phyloP scores from a whole-genome alignment of 2,329 filamentous ascomycete genomes.

The Pseudogymnoascus sp. region DNA sequence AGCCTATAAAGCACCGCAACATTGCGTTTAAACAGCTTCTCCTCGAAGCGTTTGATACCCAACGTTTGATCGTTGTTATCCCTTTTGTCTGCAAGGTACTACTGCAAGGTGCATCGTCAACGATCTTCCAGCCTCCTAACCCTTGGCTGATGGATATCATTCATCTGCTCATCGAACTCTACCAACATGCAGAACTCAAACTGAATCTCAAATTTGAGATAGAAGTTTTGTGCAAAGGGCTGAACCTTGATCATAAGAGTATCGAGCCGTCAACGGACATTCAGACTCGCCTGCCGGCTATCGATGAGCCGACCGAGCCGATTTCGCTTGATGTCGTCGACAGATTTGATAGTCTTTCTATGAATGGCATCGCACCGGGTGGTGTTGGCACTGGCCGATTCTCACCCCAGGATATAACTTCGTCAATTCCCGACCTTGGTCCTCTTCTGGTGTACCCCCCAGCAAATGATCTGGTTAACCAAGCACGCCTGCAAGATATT shows the following conservation, averaged over 20 bases:
- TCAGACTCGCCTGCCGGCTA: conserved; percentile 58
- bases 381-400: conserved; percentile 64
- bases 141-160: conserved; percentile 98
- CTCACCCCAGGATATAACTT: conserved; percentile 68
- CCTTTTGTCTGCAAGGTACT: conserved; percentile 97
- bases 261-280: conserved; percentile 86
- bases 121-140: conserved; percentile 88
- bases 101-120: conserved; percentile 73
- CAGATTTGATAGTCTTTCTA: conserved; percentile 71
- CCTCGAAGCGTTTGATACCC: conserved; percentile 87
- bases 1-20: conserved; percentile 92
- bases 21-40: conserved; percentile 95
- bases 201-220: conserved; percentile 98
- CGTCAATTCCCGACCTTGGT: conserved; percentile 76
- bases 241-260: conserved; percentile 84
- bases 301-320: conserved; percentile 53
- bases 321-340: conserved; percentile 62
- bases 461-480: conserved; percentile 68
- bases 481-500: conserved; percentile 63
- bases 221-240: conserved; percentile 88
- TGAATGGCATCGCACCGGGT: conserved; percentile 62
- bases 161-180: conserved; percentile 82
- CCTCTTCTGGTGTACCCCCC: conserved; percentile 74
- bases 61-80: conserved; percentile 84
- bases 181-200: conserved; percentile 87